Base-by-base conservation (phyloP, 257 asterid genomes). In the Fraxinus quadrangulata region DNA sequence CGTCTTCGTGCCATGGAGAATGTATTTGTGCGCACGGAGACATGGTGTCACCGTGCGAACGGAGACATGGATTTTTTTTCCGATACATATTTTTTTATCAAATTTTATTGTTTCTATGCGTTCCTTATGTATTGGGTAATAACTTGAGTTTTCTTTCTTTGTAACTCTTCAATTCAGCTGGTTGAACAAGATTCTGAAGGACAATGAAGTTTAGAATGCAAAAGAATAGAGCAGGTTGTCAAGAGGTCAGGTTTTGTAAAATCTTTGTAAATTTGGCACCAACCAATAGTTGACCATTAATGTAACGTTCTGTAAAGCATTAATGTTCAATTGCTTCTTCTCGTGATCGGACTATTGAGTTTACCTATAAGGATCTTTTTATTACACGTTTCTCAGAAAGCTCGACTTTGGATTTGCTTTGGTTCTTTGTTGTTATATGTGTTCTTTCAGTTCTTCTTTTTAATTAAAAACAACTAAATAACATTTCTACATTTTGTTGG, bases 101-200 rank as follows among this genome's bases (percentile, higher is more conserved):
- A 26, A 26, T 26, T 26, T 0, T 0, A 26, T 26, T 26, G 28
- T 26, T 26, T 26, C 28, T 26, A 26, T 26, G 28, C 28, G 28
- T 26, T 26, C 28, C 30, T 19, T 56, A 7, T 19, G 14, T 21
- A 6, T 63, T 24, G 0, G 34, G 7, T 26, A 6, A 42, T 75
- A 12, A 42, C 24, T 75, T 42, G 13, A 40, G 71, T 65, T 54
- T 85, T 79, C 80, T 85, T 81, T 79, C 70, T 82, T 82, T 69
- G 19, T 49, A 59, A 78, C 56, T 81, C 19, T 68, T 83, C 79
- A 72, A 21, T 42, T 82, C 96, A 96, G 98, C 97, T 96, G 33
- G 91, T 92, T 83, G 98, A 96, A 67, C 97, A 96, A 78, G 94
- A 92, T 36, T 89, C 96, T 11, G 98, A 93, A 86, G 99, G 99